Evolutionary conservation across 1,139 yeast genomes (phyloP).

Genomic region (Hemisphaericaspora xylofermentans): DNA sequence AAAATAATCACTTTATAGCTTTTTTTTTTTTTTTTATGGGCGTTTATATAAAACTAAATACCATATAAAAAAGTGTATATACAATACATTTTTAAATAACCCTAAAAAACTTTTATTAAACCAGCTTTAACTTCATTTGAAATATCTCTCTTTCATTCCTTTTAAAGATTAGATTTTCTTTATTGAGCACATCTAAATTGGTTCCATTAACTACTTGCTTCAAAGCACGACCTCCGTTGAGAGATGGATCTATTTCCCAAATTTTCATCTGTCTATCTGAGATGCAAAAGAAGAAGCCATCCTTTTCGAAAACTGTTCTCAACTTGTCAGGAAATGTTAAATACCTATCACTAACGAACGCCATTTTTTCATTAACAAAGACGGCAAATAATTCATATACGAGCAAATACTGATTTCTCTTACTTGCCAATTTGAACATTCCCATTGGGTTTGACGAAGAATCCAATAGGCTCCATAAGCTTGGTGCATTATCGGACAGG

Average conservation of each 20-base stretch:
- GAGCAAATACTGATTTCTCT: not conserved
- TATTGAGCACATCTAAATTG: not conserved
- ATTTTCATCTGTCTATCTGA: not conserved
- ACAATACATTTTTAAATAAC: too few relatives aligned
- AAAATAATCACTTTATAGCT: too few relatives aligned
- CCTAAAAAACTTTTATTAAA: too few relatives aligned
- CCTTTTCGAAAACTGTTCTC: not conserved
- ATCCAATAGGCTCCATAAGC: not conserved
- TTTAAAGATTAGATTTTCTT: not conserved
- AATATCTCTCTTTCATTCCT: not conserved
- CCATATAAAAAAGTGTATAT: too few relatives aligned
- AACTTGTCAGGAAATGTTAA: not conserved
- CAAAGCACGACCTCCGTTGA: not conserved
- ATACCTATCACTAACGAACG: not conserved
- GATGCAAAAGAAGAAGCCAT: slow-evolving; percentile 1
- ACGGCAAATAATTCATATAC: not conserved
- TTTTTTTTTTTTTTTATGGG: too few relatives aligned
- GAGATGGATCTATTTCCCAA: not conserved
- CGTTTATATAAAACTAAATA: too few relatives aligned
- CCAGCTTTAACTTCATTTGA: not conserved
- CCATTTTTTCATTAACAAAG: not conserved
- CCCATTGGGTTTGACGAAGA: not conserved
- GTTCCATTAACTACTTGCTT: not conserved
- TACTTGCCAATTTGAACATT: not conserved
- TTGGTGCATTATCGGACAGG: not conserved